Percentiles rank a stretch among this genome's conserved stretches.
Evolutionary conservation across 2,329 filamentous ascomycete species (phyloP).

Genomic region (Alternaria longipes): DNA sequence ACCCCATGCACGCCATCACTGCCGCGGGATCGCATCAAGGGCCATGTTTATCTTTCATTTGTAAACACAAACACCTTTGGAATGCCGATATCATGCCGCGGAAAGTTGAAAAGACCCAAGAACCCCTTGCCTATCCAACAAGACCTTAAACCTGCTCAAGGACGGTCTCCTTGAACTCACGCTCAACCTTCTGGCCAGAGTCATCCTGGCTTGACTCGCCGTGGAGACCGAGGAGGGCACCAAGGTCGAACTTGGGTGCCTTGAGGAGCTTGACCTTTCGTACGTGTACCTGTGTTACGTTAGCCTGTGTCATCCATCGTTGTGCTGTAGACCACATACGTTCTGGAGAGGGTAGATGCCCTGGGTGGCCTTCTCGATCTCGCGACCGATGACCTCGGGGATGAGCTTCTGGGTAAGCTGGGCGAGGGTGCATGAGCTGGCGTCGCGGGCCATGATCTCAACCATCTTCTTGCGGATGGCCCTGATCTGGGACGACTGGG

Average conservation of each 20-base stretch:
- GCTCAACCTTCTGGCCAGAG: constrained; percentile 93
- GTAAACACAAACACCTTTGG: constrained; percentile 55
- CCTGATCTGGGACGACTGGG: constrained; percentile 94
- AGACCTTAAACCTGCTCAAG: constrained; percentile 85
- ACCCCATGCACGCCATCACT: constrained; percentile 50
- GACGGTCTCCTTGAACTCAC: constrained; percentile 99
- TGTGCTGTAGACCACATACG: constrained; percentile 63
- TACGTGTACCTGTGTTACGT: constrained; percentile 83
- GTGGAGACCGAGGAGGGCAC: constrained; percentile 93
- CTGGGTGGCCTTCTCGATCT: constrained; percentile 99
- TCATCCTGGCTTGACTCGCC: constrained; percentile 97
- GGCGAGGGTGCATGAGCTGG: constrained; percentile 89
- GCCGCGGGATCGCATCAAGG: constrained; percentile 44
- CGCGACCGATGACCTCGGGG: constrained; percentile 97
- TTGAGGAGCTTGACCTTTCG: constrained; percentile 99
- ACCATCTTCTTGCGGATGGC: constrained; percentile 99
- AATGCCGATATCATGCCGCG: constrained; percentile 54
- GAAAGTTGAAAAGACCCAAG: constrained; percentile 51
- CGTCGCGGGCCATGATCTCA: constrained; percentile 98
- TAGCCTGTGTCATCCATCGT: constrained; percentile 26
- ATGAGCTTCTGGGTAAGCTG: constrained; percentile 99
- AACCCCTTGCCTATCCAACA: constrained; percentile 50
- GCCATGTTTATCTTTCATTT: constrained; percentile 52
- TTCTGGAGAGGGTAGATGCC: constrained; percentile 99
- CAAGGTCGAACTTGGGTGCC: constrained; percentile 98